phyloP scores from a whole-genome alignment of 805 yeast species.

The Myxozyma monticola region DNA sequence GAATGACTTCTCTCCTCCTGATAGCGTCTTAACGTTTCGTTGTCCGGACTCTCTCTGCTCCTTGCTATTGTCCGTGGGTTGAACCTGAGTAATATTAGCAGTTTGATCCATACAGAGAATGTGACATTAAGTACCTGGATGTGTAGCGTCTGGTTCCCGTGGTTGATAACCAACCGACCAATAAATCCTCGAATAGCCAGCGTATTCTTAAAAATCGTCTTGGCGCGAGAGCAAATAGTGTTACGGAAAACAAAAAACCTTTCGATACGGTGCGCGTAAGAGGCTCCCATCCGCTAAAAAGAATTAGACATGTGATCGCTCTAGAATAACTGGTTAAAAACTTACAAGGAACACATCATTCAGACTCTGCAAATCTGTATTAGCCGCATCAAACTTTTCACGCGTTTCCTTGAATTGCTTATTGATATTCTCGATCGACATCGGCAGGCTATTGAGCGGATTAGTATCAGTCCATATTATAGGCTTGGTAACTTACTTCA shows the following conservation, averaged over 20 bases:
- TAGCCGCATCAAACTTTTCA: conserved; percentile 18
- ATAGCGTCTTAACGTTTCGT: conserved; percentile 75
- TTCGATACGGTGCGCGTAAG: conserved; percentile 24
- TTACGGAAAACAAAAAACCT: conserved; percentile 26
- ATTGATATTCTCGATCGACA: conserved; percentile 25
- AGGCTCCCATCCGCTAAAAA: conserved; percentile 5
- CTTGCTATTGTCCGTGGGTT: conserved; percentile 28
- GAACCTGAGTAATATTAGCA: not conserved
- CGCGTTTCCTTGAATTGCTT: conserved; percentile 12
- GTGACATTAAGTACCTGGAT: conserved; percentile 10
- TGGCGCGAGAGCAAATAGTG: conserved; percentile 30
- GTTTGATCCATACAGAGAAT: not conserved
- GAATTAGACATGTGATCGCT: not conserved
- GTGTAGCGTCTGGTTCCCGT: conserved; percentile 36
- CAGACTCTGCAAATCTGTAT: conserved; percentile 13
- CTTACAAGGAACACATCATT: conserved; percentile 4
- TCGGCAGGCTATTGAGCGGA: no score
- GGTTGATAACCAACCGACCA: conserved; percentile 70
- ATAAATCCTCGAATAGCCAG: conserved; percentile 61
- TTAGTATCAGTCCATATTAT: no score
- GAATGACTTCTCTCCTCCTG: conserved; percentile 97
- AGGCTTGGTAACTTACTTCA: no score
- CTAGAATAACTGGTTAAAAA: not conserved
- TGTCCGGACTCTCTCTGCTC: conserved; percentile 48
- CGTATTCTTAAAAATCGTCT: conserved; percentile 38